These are phyloP conservation scores for Boletellus ananiceps DNA, from an alignment of 768 basidiomycete genomes.

Conservation along the genomic window DNA sequence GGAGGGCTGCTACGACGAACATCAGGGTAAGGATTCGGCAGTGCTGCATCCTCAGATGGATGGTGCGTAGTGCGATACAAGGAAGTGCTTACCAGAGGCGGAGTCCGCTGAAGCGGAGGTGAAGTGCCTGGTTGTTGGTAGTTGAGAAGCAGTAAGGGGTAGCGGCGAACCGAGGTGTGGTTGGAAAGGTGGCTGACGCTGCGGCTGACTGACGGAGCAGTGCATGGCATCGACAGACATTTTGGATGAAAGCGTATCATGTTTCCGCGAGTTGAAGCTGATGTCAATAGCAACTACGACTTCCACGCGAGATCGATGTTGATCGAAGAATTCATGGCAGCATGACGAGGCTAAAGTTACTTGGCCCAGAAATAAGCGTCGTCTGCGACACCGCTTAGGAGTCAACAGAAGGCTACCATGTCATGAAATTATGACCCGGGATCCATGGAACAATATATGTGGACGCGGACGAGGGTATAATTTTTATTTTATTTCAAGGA, in stretches of 20 bases:
- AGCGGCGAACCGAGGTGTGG: neutral
- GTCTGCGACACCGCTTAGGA: too few species aligned
- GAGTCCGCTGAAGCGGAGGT: neutral
- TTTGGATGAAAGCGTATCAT: neutral
- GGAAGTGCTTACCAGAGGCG: slow-evolving; percentile 7
- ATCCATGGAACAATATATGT: too few species aligned
- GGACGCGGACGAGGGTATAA: too few species aligned
- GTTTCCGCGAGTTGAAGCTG: too few species aligned
- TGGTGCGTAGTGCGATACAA: slow-evolving; percentile 1
- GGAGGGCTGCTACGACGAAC: slow-evolving; percentile 22
- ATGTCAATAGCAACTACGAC: too few species aligned
- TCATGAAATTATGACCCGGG: too few species aligned
- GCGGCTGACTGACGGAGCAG: slow-evolving; percentile 12
- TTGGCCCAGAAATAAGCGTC: too few species aligned
- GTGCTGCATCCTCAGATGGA: slow-evolving; percentile 17
- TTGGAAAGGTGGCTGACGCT: slow-evolving; percentile 14
- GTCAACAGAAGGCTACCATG: too few species aligned
- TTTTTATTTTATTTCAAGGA: too few species aligned
- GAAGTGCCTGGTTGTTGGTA: neutral
- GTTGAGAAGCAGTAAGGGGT: neutral
- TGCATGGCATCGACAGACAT: neutral
- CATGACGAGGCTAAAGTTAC: too few species aligned
- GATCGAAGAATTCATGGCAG: too few species aligned
- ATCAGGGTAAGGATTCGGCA: slow-evolving; percentile 8
- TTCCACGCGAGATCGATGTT: too few species aligned